Conservation (phyloP, 768 basidiomycete genomes). For the Pisolithus orientalis region DNA sequence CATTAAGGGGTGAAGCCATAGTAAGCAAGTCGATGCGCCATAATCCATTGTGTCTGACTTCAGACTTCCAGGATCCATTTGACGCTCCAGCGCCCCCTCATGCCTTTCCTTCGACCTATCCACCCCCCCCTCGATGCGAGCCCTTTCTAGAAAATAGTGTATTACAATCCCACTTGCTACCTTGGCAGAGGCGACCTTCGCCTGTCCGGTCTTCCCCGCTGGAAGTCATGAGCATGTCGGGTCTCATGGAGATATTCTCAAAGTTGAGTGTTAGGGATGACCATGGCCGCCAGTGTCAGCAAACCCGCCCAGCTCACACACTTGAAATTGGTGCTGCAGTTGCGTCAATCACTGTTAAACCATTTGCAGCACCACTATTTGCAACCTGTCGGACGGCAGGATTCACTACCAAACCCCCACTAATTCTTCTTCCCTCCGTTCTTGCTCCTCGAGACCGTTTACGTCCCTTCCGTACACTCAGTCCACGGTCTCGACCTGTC, state of each 20-base stretch:
- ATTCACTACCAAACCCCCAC: no score
- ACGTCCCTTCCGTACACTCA: no score
- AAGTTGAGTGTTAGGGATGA: constrained; percentile 8
- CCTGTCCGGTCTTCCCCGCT: not conserved
- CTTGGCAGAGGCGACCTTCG: constrained; percentile 7
- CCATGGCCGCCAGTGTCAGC: not conserved
- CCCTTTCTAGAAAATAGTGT: constrained; percentile 10
- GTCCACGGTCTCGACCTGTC: no score
- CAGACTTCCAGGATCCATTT: constrained; percentile 1
- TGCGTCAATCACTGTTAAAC: no score
- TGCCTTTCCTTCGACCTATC: constrained; percentile 20
- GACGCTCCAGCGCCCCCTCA: constrained; percentile 12
- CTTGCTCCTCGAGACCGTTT: no score
- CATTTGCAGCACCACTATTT: no score
- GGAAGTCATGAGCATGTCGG: not conserved
- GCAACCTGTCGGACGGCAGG: no score
- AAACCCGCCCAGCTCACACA: not conserved
- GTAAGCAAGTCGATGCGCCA: constrained; percentile 1
- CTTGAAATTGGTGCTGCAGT: no score
- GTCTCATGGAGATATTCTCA: constrained; percentile 6
- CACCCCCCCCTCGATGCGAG: constrained; percentile 9
- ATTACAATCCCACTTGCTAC: not conserved
- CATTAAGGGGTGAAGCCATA: constrained; percentile 22
- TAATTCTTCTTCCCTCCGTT: no score
- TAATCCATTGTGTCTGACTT: not conserved